These are phyloP conservation scores for Arctium lappa DNA, from an alignment of 129 eudicot genomes.

Conservation along the genomic window DNA sequence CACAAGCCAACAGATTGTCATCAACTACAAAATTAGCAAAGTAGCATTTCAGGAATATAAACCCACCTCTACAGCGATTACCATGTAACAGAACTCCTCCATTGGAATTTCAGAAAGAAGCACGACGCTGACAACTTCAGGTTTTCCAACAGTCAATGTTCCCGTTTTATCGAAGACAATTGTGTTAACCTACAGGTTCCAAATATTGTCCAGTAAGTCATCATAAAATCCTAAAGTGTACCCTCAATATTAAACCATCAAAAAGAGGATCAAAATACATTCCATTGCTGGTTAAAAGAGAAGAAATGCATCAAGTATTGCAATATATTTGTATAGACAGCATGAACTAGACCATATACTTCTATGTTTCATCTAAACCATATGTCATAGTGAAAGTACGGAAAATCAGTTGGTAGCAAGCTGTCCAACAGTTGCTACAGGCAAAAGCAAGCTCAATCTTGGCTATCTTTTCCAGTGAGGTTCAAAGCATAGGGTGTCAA, in stretches of 20 bases:
- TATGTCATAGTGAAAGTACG: not conserved
- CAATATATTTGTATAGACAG: not conserved
- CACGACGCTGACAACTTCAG: conserved; percentile 25
- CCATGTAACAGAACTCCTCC: conserved; percentile 32
- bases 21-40: not conserved
- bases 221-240: not conserved
- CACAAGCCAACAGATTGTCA: not conserved
- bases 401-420: not conserved
- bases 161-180: conserved; percentile 44
- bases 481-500: not conserved
- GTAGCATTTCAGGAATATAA: conserved; percentile 10
- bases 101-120: conserved; percentile 27
- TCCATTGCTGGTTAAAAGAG: not conserved
- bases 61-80: conserved; percentile 38
- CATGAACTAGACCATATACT: not conserved
- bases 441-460: not conserved
- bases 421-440: not conserved
- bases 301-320: not conserved
- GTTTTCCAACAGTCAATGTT: conserved; percentile 43
- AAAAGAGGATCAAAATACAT: not conserved
- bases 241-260: not conserved
- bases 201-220: not conserved
- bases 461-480: not conserved
- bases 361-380: not conserved
- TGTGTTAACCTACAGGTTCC: conserved; percentile 30